Base-by-base conservation (phyloP, 352 stramenopile genomes). In the Blastocystis sp. region DNA sequence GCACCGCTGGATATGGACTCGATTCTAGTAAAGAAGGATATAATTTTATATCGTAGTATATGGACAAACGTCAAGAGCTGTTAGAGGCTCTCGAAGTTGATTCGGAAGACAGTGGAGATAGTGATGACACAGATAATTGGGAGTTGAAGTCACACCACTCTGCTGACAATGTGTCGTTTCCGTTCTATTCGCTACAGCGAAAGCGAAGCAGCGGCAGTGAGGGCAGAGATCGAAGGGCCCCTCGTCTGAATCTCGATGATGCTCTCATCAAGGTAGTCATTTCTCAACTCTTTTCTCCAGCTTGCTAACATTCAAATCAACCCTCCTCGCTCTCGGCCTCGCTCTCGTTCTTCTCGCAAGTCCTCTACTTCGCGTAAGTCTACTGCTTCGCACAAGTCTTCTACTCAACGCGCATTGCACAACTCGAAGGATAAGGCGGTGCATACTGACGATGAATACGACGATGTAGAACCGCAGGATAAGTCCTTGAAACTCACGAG, bases 211-310 rank as follows among this genome's bases (percentile, higher is more conserved):
- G 20, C 2, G n/a, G 66, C 18, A n/a, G 4, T 3, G n/a, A 34
- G 18, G n/a, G 66, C 30, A 24, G 11, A n/a, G 73, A 85, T 18
- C 43, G 47, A 24, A 85, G 53, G 24, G 13, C 16, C 5, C 47
- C 73, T 34, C 73, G 73, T 50, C 50, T 85, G 6, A 54, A 34
- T 50, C 53, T 85, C n/a, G 73, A 85, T 30, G 73, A 85, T 45
- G 73, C 73, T 1, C 73, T 85, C 18, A 85, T 85, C 56, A 85
- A 69, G 73, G 73, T 85, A 43, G 8, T 30, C 47, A 6, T 68
- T 20, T 20, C 56, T 9, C 30, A 50, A 3, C 26, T 0, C 6
- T 26, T 13, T 66, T 39, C 2, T 8, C 0, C 8, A 85, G 73
- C 50, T 85, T 5, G 73, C 73, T 24, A 85, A 68, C 54, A 13